Base-by-base conservation (phyloP, 164 flowering plant species). In the Vitis cinerea region DNA sequence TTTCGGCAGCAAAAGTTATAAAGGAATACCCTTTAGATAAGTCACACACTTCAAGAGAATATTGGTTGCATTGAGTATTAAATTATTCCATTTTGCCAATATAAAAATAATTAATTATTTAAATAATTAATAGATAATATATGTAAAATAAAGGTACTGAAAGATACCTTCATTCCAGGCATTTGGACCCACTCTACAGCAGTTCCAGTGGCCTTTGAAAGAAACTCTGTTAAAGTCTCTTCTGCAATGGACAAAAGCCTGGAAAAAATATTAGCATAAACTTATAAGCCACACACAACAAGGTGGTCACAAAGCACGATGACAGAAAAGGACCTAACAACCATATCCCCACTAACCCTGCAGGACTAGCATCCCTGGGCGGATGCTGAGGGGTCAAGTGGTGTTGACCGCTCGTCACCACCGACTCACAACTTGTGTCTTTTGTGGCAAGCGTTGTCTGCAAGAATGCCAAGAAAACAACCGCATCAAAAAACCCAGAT, bases 161-260 rank as follows among this genome's bases (percentile, higher is more conserved):
- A 30, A 65, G 17, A 44, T 71, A 90, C 95, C 95, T 90, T 90
- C 93, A 90, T 88, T 78, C 95, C 95, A 85, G 90, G 90, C 92
- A 90, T 87, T 75, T 90, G 95, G 84, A 88, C 88, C 95, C 95
- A 90, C 88, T 90, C 90, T 29, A 90, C 86, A 75, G 92, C 91
- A 71, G 92, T 90, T 82, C 95, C 95, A 84, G 90, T 90, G 50
- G 95, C 95, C 92, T 90, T 90, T 31, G 92, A 87, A 72, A 90
- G 89, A 85, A 90, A 90, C 88, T 88, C 92, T 85, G 91, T 63
- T 84, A 90, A 86, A 82, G 92, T 90, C 75, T 90, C 95, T 78
- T 88, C 92, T 79, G 92, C 95, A 82, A 88, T 85, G 75, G 95
- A 88, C 87, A 90, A 74, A 77, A 90, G 92, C 73, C 95, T 90